phyloP scores from a whole-genome alignment of 345 rosid species.

The Cardamine resedifolia region DNA sequence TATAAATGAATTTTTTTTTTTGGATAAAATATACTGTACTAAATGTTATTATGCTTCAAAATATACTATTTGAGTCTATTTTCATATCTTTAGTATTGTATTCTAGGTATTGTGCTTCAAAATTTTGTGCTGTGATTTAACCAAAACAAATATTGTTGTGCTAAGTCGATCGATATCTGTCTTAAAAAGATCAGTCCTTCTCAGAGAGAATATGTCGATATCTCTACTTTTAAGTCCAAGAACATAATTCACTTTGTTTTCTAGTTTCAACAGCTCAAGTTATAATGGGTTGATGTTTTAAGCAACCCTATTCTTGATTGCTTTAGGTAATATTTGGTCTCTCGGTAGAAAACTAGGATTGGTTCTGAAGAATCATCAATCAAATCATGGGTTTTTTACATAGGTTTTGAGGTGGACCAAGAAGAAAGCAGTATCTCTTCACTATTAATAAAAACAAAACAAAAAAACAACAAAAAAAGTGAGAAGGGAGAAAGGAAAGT shows the following conservation, averaged over 20 bases:
- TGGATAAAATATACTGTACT: too few species aligned
- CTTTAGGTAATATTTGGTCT: too few species aligned
- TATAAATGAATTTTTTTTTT: too few species aligned
- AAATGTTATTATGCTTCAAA: too few species aligned
- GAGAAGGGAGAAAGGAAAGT: slow-evolving; percentile 1
- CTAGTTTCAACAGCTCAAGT: slow-evolving; percentile 64
- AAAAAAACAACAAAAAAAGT: not conserved
- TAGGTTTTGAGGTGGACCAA: slow-evolving; percentile 22
- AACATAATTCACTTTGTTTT: slow-evolving; percentile 83
- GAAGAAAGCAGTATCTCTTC: slow-evolving; percentile 25
- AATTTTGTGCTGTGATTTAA: not conserved
- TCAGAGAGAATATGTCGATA: not conserved
- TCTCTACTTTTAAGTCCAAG: slow-evolving; percentile 74
- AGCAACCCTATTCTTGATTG: too few species aligned
- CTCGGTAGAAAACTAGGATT: not conserved
- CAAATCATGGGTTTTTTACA: slow-evolving; percentile 17
- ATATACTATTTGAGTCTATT: too few species aligned
- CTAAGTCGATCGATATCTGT: too few species aligned
- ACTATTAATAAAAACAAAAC: not conserved
- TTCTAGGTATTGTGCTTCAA: too few species aligned
- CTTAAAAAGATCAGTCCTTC: too few species aligned
- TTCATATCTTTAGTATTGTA: too few species aligned
- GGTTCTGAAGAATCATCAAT: slow-evolving; percentile 26
- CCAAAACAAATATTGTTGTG: not conserved
- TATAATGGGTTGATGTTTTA: too few species aligned